Percentiles rank a stretch among this genome's conserved stretches.
phyloP scores from a whole-genome alignment of 2,329 filamentous ascomycete species.

The Aspergillus felis region DNA sequence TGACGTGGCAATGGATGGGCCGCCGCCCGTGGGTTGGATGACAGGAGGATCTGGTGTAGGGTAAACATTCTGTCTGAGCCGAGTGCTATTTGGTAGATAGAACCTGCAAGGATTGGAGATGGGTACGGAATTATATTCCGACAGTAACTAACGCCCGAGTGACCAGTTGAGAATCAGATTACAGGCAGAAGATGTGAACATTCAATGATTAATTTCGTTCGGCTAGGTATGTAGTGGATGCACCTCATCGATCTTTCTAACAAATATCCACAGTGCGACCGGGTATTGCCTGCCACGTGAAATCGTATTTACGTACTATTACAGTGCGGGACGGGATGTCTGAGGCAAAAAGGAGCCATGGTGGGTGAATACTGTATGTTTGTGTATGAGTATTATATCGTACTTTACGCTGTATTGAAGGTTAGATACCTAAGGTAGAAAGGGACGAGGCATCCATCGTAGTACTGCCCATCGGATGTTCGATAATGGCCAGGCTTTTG shows the following conservation, averaged over 20 bases:
- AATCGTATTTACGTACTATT: not conserved
- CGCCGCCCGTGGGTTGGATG: not conserved
- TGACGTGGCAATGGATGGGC: not conserved
- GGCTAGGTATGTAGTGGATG: not conserved
- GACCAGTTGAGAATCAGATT: not conserved
- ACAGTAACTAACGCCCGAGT: too few species aligned
- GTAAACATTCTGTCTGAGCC: not conserved
- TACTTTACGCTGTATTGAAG: not conserved
- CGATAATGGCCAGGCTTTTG: too few species aligned
- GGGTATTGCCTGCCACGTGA: not conserved
- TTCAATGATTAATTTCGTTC: not conserved
- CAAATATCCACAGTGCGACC: not conserved
- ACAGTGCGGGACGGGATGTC: not conserved
- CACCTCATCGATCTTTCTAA: not conserved
- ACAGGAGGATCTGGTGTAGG: not conserved
- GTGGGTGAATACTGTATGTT: not conserved
- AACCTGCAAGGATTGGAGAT: not conserved
- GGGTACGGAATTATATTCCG: not conserved
- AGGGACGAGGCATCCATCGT: not conserved
- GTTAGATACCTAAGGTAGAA: too few species aligned
- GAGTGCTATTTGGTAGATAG: not conserved
- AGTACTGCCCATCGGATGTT: too few species aligned
- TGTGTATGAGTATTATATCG: not conserved
- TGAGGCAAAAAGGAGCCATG: not conserved
- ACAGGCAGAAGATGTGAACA: not conserved